Base-by-base conservation (phyloP, 805 yeast species). In the Dipodascus albidus region DNA sequence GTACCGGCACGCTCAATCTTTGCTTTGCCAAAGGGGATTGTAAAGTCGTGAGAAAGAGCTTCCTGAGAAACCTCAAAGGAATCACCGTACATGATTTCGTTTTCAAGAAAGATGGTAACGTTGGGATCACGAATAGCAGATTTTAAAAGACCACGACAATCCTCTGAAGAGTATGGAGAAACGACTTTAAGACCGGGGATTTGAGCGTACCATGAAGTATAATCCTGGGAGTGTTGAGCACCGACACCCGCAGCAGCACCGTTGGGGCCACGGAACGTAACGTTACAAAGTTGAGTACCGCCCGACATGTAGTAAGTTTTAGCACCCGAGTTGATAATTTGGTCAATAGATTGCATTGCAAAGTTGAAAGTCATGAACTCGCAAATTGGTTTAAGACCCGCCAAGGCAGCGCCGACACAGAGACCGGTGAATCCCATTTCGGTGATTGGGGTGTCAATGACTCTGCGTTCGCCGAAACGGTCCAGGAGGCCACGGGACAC, bases 161-260 rank as follows among this genome's bases (percentile, higher is more conserved):
- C 99, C 74, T 86, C 96, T 51, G 98, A 85, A 53, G 93, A 82
- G 76, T 83, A 93, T 53, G 99, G 99, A 49, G 96, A 87, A 51
- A 93, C 74, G 47, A 93, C 99, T 78, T 93, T 93, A 70, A 93
- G 79, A 70, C 99, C 99, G 57, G 99, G 99, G 64, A 93, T 89
- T 52, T 95, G 77, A 61, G 96, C 98, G 74, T 93, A 93, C 99
- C 99, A 93, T 53, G 96, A 89, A 54, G 96, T 79, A 72, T 82
- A 93, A 75, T 89, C 95, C 76, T 93, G 99, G 23, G 99, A 93
- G 76, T 93, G 99, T 75, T 93, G 99, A 55, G 99, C 99, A 64
- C 81, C 99, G 63, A 93, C 99, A 81, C 98, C 98, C 50, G 97
- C 97, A 62, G 99, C 96, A 50, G 99, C 96, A 74, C 99, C 99